These are phyloP conservation scores for Leishmania major DNA, from an alignment of 208 protist species.

Conservation along the genomic window DNA sequence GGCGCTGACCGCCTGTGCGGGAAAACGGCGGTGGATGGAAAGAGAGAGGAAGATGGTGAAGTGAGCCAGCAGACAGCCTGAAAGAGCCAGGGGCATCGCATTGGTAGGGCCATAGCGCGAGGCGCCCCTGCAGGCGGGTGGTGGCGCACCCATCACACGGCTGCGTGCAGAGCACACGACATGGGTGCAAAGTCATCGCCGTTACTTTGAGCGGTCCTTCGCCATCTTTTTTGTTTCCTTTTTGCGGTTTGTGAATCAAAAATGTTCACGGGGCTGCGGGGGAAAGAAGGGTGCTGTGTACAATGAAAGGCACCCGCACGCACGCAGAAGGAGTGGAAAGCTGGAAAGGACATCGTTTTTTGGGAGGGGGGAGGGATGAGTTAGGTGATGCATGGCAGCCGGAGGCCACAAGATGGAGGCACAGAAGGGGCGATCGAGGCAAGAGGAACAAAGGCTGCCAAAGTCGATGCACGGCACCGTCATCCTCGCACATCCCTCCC, in stretches of 20 bases:
- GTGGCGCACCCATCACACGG: background rate
- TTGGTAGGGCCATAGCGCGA: background rate
- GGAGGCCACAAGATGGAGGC: background rate
- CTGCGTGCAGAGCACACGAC: background rate
- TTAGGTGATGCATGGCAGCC: background rate
- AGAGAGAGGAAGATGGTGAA: background rate
- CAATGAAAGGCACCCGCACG: background rate
- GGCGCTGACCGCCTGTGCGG: background rate
- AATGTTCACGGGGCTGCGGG: background rate
- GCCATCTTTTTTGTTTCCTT: background rate
- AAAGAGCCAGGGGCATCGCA: background rate
- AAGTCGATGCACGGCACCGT: background rate
- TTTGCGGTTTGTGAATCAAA: background rate
- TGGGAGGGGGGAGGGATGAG: background rate
- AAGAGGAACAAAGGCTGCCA: background rate
- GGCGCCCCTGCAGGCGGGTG: background rate
- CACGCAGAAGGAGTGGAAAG: background rate
- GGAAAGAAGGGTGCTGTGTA: background rate
- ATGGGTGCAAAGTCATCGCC: background rate
- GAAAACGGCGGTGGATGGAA: background rate
- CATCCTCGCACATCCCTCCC: background rate
- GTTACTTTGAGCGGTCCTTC: background rate
- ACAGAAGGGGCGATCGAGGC: too few species aligned
- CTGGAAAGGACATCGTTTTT: too few species aligned
- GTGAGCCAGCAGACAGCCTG: background rate